These are phyloP conservation scores for Phytophthora europaea DNA, from an alignment of 352 stramenopile genomes.

Conservation along the genomic window DNA sequence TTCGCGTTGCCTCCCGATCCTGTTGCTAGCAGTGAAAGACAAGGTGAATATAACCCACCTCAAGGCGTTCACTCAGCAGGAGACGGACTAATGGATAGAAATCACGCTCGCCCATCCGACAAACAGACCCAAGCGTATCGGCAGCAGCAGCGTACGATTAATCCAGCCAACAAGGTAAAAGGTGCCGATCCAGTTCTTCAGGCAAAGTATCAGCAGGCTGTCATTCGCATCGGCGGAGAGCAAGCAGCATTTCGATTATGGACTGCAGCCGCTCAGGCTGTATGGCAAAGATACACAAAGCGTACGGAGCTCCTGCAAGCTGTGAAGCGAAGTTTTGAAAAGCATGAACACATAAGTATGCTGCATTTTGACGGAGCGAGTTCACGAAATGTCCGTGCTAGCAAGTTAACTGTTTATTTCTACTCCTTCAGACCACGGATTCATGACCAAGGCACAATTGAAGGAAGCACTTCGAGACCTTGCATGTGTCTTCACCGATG, in stretches of 20 bases:
- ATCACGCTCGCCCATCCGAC: conserved; percentile 7
- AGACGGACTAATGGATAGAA: conserved; percentile 16
- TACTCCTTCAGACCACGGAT: conserved; percentile 40
- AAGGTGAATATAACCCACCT: background rate
- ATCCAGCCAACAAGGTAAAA: conserved; percentile 11
- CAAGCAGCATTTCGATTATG: conserved; percentile 43
- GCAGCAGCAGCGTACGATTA: conserved; percentile 2
- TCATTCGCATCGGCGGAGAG: conserved; percentile 48
- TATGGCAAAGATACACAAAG: conserved; percentile 54
- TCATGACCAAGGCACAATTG: conserved; percentile 60
- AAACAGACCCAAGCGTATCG: conserved; percentile 20
- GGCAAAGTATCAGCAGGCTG: conserved; percentile 54
- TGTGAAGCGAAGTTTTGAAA: conserved; percentile 70
- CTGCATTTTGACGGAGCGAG: background rate
- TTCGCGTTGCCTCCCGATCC: conserved; percentile 19
- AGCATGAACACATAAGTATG: conserved; percentile 58
- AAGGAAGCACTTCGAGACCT: conserved; percentile 65
- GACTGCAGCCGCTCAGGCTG: conserved; percentile 41
- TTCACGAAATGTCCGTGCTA: background rate
- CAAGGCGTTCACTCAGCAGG: background rate
- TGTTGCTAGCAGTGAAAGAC: background rate
- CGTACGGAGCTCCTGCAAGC: conserved; percentile 61
- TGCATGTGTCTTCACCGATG: conserved; percentile 65
- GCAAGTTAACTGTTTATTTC: conserved; percentile 1
- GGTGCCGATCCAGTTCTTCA: conserved; percentile 17